Evolutionary conservation across 495 filamentous ascomycete genomes (phyloP), one percentile per base, ranked within the genome.

Genomic region (Lophiotrema nucula): DNA sequence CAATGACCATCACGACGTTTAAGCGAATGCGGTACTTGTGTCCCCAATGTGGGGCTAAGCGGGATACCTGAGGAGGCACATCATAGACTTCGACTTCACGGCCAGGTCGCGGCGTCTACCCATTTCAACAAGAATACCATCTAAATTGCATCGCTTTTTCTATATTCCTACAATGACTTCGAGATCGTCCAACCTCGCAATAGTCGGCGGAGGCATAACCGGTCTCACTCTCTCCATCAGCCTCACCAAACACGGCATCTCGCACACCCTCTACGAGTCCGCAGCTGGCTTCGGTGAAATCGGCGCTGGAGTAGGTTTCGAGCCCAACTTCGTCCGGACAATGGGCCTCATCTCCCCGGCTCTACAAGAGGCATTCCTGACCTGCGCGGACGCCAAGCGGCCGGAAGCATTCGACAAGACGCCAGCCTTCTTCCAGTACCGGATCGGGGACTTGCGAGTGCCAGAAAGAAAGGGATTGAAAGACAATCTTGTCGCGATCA

Each of bases 251-350:
- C 39, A 41, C 41, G 28, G 39, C 41, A 53, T 64, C 45, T 48
- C 54, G 5, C 43, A 47, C 24, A 53, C 47, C 11, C 11, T 64
- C 35, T 64, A 64, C 26, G 60, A 64, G 60, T 50, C 67, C 10
- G 69, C 69, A 0, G 50, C 59, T 4, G n/a, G 39, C 33, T 73
- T 73, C 62, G 64, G 58, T 26, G 68, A 71, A 70, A 77, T 88
- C 4, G 85, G 85, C 24, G 85, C 84, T 1, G 85, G 84, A 4
- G 75, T 88, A 2, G 78, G 75, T 11, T 80, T 87, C 37, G 78
- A 78, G 0, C 76, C 82, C 33, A 85, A 86, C 65, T 75, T 82
- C 4, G 71, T 79, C 10, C 69, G 75, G 0, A 81, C 82, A 0
- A 82, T 87, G 77, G 62, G 67, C 2, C 39, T 78, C 4, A 76